phyloP scores from a whole-genome alignment of 345 rosid genomes.

The Mercurialis annua region DNA sequence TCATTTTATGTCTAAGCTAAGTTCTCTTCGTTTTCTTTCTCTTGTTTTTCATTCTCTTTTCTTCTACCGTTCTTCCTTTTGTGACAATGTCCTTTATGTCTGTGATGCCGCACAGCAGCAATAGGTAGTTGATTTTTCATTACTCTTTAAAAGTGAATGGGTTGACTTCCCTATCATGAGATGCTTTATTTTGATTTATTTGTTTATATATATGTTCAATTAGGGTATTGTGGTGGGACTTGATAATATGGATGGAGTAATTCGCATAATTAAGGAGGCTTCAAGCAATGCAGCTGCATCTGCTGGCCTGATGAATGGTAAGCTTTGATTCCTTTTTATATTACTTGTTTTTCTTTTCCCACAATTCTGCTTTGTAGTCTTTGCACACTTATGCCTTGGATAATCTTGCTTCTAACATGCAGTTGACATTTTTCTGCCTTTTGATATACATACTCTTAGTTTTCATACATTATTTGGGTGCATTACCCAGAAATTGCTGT shows the following conservation, averaged over 20 bases:
- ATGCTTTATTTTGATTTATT: neutral
- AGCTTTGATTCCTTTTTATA: conserved; percentile 6
- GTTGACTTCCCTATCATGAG: neutral
- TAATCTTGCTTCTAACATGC: neutral
- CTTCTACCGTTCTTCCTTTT: neutral
- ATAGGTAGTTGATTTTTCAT: neutral
- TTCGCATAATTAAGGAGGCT: conserved; percentile 55
- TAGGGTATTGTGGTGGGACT: conserved; percentile 88
- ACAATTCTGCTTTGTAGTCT: neutral
- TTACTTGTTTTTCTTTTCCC: neutral
- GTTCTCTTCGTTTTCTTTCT: neutral
- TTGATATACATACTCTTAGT: too few species aligned
- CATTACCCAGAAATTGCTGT: neutral
- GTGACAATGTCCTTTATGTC: neutral
- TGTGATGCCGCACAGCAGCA: neutral
- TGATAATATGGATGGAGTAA: conserved; percentile 72
- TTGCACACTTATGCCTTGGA: neutral
- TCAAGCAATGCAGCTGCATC: conserved; percentile 67
- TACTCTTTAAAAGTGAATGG: neutral
- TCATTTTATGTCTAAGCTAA: neutral
- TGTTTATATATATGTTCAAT: conserved; percentile 12
- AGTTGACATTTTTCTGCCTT: neutral
- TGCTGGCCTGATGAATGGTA: conserved; percentile 58
- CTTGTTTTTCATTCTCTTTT: neutral
- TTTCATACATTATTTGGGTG: neutral